Evolutionary conservation across 176 grass and related monocot species (phyloP), one percentile per base, ranked within the genome.

Genomic region (Oryza australiensis): DNA sequence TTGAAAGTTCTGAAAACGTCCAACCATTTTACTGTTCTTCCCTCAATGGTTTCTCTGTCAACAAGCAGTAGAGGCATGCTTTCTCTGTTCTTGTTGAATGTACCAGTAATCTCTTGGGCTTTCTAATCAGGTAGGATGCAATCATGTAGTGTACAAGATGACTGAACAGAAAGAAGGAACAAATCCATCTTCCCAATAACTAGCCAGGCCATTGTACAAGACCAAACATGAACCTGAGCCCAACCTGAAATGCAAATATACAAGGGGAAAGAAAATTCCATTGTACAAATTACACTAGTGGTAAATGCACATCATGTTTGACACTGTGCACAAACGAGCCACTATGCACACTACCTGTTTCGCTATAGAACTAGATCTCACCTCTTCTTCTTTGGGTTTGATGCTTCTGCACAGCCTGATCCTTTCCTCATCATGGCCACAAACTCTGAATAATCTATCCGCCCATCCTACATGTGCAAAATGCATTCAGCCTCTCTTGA

Each of bases 361-460:
- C 60, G 37, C 62, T 79, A 45, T 90, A 88, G 70, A 3, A 91
- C 72, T 67, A 82, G 29, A 20, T 86, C 84, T 48, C 74, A 37
- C 68, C 83, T 90, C 74, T 86, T 90, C 74, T 86, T 90, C 74
- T 82, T 90, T 6, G 42, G 78, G 77, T 83, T 83, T 4, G 38
- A 40, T 13, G 82, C 59, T 14, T 89, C 82, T 0, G 64, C 70
- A 49, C 78, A 79, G 3, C 35, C 68, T 13, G 83, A 79, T 28
- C 88, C 83, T 86, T 90, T 90, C 62, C 84, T 86, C 84, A 82
- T 90, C 88, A 90, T 90, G 0, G 88, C 79, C 74, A 86, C 83
- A 9, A 90, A 90, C 74, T 86, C 88, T 33, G 83, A 86, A 79
- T 86, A 90, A 74, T 83, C 92, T 86, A 95, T 95, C 77, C 90